Conservation (phyloP, 139 green algal genomes). For the Pleodorina starrii region DNA sequence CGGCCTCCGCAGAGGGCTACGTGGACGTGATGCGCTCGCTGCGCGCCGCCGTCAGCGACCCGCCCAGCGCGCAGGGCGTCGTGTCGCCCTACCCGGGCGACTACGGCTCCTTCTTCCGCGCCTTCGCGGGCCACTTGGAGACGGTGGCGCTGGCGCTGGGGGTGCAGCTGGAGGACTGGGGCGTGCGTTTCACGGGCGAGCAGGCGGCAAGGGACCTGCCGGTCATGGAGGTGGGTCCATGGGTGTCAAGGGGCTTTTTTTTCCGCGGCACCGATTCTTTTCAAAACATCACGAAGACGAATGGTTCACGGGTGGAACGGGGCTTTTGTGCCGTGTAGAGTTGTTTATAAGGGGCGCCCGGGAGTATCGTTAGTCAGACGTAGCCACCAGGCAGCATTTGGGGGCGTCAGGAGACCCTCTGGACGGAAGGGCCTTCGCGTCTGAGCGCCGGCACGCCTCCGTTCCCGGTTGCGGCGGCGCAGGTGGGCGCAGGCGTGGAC, state of each 20-base stretch:
- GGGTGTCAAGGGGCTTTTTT: no score
- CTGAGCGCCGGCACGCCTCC: no score
- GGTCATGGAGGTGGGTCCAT: constrained; percentile 11
- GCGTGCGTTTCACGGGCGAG: constrained; percentile 42
- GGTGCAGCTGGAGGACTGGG: constrained; percentile 52
- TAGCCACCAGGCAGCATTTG: no score
- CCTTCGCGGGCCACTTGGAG: constrained; percentile 38
- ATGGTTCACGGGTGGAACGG: no score
- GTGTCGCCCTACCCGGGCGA: constrained; percentile 23
- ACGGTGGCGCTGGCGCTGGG: constrained; percentile 22
- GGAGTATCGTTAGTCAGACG: no score
- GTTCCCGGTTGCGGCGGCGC: no score
- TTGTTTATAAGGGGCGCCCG: no score
- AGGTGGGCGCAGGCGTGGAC: constrained; percentile 36
- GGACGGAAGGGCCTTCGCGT: no score
- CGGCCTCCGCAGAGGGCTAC: constrained; percentile 27
- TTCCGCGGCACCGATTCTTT: no score
- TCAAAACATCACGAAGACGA: no score
- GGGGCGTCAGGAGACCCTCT: no score
- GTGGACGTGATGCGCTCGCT: constrained; percentile 38
- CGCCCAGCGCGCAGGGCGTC: not conserved
- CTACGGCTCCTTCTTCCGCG: constrained; percentile 29
- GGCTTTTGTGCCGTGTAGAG: no score
- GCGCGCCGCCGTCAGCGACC: constrained; percentile 15
- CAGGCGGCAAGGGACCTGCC: constrained; percentile 33